Evolutionary conservation across 164 flowering plant species (phyloP).

Genomic region (Aristolochia fimbriata): DNA sequence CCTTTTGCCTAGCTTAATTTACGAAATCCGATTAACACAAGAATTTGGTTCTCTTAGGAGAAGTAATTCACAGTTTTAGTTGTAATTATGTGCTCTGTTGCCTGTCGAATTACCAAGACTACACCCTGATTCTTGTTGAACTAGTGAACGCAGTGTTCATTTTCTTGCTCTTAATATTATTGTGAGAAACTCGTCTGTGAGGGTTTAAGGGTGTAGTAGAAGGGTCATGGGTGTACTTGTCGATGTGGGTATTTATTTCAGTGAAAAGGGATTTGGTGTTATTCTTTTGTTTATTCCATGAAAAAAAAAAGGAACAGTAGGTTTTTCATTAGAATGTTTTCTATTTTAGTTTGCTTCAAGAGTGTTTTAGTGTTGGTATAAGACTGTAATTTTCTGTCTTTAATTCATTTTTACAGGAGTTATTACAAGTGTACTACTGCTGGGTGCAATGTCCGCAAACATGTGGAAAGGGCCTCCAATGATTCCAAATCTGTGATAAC

Average conservation of each 20-base stretch:
- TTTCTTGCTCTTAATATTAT: too few relatives aligned
- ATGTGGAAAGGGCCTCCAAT: constrained; percentile 82
- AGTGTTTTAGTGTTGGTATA: too few relatives aligned
- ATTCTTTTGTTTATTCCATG: neutral
- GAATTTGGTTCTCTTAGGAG: too few relatives aligned
- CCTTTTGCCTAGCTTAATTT: too few relatives aligned
- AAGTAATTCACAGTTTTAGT: too few relatives aligned
- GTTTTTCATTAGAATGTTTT: too few relatives aligned
- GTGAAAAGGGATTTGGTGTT: neutral
- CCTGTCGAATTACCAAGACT: too few relatives aligned
- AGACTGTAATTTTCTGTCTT: neutral
- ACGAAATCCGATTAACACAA: too few relatives aligned
- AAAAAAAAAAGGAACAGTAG: neutral
- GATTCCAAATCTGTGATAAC: constrained; percentile 83
- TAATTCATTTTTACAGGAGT: constrained; percentile 43
- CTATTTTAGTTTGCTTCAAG: too few relatives aligned
- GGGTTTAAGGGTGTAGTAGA: neutral
- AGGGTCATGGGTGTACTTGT: neutral
- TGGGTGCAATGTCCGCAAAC: constrained; percentile 89
- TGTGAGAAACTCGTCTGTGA: neutral
- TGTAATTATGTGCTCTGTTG: too few relatives aligned
- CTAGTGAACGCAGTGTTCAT: too few relatives aligned
- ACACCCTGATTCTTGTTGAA: too few relatives aligned
- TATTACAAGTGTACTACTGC: constrained; percentile 75
- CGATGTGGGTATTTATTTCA: neutral